Base-by-base conservation (phyloP, 768 basidiomycete species). In the Auricularia sp. region DNA sequence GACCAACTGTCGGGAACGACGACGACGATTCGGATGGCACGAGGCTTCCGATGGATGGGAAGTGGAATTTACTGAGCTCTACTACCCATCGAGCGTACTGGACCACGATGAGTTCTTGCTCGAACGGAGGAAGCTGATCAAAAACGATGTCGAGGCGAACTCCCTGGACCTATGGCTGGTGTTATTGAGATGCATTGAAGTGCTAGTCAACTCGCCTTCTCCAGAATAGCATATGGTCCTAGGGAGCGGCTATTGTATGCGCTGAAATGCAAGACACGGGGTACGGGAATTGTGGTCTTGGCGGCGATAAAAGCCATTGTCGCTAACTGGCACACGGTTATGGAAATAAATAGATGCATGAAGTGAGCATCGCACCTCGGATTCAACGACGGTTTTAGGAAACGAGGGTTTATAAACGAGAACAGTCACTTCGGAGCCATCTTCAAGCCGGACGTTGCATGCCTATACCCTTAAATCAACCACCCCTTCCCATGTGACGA, bases 51-150 rank as follows among this genome's bases (percentile, higher is more conserved):
- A 76, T 74, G 36, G 67, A 44, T 5, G 67, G 61, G 61, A 76
- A 75, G 2, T 66, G 63, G 62, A 69, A 68, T 12, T 58, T 65
- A 44, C 70, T 74, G 16, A 73, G 62, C 36, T 74, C 72, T 53
- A 75, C 60, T 66, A 71, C 72, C 69, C 71, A 75, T 39, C 67
- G 66, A 0, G 74, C 74, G 39, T 75, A 63, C 35, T 69, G 71
- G 2, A 67, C 66, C 16, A 76, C 70, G 35, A 76, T 61, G 33
- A 60, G 23, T 44, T 72, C 70, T 35, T 73, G 75, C 44, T 72
- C 67, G 33, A 64, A 61, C 2, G 66, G 59, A 2, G 68, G 64
- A 35, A 76, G 66, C n/a, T 62, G 63, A 10, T 69, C 62, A 59
- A 74, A 75, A 34, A 76, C 62, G 0, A 66, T 65, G 43, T 72